These are phyloP conservation scores for Aspergillus ochraceoroseus DNA, from an alignment of 2,329 filamentous ascomycete species.

Conservation along the genomic window DNA sequence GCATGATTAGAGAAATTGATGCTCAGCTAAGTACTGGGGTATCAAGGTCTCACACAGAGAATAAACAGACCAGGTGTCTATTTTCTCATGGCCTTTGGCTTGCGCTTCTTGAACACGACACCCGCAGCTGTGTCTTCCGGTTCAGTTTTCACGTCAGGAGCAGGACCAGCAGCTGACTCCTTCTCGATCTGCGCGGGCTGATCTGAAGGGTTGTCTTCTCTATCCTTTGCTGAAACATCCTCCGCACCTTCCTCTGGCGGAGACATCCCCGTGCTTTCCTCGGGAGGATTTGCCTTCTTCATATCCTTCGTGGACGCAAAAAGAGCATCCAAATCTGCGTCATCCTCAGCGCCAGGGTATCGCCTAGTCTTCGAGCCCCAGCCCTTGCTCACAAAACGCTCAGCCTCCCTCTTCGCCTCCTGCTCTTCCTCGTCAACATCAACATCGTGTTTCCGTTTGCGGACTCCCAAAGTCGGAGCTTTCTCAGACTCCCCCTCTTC, in stretches of 20 bases:
- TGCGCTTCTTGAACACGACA: conserved; percentile 49
- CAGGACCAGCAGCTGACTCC: conserved; percentile 22
- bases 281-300: conserved; percentile 31
- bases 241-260: conserved; percentile 12
- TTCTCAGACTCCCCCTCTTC: conserved; percentile 40
- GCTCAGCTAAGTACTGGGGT: too few relatives aligned
- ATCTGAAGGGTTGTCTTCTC: conserved; percentile 5
- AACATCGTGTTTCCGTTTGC: conserved; percentile 44
- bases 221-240: conserved; percentile 9
- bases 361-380: conserved; percentile 43
- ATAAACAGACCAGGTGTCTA: conserved; percentile 17
- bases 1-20: too few relatives aligned
- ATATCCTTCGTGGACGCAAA: conserved; percentile 40
- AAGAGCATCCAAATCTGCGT: conserved; percentile 43
- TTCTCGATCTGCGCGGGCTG: conserved; percentile 21
- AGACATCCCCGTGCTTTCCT: too few relatives aligned
- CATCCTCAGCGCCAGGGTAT: conserved; percentile 39
- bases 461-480: conserved; percentile 42
- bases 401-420: conserved; percentile 31
- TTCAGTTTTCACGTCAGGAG: conserved; percentile 14
- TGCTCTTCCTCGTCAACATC: conserved; percentile 42
- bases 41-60: too few relatives aligned
- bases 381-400: conserved; percentile 35
- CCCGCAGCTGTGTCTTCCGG: conserved; percentile 26
- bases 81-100: conserved; percentile 43